A percentile compares a stretch with the other conserved stretches of the same genome.
Evolutionary conservation across 2,329 filamentous ascomycete species (phyloP).

Genomic region (Alternaria rosae): DNA sequence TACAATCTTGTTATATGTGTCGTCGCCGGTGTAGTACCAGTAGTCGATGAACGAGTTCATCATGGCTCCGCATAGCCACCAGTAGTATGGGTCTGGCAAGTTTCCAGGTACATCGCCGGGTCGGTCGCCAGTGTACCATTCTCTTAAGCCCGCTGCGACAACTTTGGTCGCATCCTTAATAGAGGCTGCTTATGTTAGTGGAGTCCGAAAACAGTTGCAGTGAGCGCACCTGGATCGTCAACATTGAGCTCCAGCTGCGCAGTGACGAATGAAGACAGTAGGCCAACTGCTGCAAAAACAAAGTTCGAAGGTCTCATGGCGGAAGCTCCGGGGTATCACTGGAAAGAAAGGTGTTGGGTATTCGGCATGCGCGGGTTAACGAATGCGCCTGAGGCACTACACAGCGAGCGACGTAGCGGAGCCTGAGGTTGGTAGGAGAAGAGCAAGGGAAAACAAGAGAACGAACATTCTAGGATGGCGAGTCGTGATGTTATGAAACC

Average conservation of each 20-base stretch:
- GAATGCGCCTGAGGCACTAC: conserved; percentile 12
- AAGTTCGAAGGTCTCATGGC: conserved; percentile 30
- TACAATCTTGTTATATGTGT: conserved; percentile 44
- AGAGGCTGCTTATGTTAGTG: conserved; percentile 57
- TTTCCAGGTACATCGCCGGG: conserved; percentile 66
- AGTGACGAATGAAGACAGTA: conserved; percentile 24
- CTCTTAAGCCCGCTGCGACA: conserved; percentile 67
- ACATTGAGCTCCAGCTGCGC: conserved; percentile 27
- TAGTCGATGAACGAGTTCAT: conserved; percentile 47
- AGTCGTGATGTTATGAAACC: conserved; percentile 27
- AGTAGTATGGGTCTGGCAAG: conserved; percentile 53
- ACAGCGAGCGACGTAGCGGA: conserved; percentile 19
- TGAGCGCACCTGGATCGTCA: conserved; percentile 26
- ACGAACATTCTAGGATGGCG: conserved; percentile 2
- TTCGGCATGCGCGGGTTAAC: conserved; percentile 14
- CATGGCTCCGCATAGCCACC: conserved; percentile 52
- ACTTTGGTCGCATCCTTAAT: conserved; percentile 67
- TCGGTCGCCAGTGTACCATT: conserved; percentile 69
- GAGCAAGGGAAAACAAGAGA: neutral
- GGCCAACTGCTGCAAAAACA: conserved; percentile 20
- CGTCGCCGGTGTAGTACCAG: conserved; percentile 49
- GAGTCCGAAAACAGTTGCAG: neutral
- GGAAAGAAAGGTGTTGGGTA: neutral
- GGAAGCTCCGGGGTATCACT: conserved; percentile 15
- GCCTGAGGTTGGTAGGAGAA: conserved; percentile 5